Conservation (phyloP, 2,329 filamentous ascomycete species). For the Mariannaea sp. region DNA sequence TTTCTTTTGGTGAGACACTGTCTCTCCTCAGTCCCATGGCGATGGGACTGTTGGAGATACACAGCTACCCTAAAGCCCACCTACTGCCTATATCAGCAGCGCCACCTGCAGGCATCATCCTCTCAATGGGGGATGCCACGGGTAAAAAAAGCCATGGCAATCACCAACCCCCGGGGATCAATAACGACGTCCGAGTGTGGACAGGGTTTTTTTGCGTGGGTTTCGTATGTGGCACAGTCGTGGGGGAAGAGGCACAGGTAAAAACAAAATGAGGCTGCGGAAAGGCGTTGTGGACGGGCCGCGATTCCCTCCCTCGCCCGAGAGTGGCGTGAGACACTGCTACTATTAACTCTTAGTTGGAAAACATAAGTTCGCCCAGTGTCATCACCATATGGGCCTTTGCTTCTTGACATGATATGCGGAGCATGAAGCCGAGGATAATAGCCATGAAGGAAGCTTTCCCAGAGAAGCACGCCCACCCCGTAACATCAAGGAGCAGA, state of each 20-base stretch:
- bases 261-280: neutral
- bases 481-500: no score
- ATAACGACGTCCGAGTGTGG: constrained; percentile 1
- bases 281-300: neutral
- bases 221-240: neutral
- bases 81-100: neutral
- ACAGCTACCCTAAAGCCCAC: constrained; percentile 13
- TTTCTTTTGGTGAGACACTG: constrained; percentile 5
- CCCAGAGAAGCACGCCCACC: no score
- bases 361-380: no score
- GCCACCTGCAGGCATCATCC: constrained; percentile 11
- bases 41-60: no score
- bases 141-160: neutral
- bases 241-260: neutral
- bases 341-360: no score
- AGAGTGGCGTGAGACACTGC: constrained; percentile 12
- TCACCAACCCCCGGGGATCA: neutral
- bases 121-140: neutral
- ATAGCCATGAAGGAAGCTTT: no score
- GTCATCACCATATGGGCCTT: no score
- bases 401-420: no score
- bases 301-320: neutral
- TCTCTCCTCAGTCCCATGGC: neutral
- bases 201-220: no score
- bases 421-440: no score